Evolutionary conservation across 2,329 filamentous ascomycete genomes (phyloP).

Genomic region (Ambrosiella xylebori): DNA sequence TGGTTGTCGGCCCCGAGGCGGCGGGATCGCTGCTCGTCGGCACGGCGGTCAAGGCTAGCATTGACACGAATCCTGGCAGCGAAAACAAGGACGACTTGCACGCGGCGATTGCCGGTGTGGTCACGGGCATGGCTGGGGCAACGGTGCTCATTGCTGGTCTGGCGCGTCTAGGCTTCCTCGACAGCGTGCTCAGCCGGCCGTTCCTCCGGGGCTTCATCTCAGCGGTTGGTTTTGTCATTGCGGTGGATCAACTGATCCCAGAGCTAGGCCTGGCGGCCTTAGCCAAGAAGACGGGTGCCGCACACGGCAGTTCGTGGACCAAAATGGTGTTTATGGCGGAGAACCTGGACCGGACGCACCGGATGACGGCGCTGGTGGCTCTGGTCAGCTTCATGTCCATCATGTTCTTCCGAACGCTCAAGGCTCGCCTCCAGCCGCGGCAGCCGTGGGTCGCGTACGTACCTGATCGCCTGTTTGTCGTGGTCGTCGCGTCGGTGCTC

Average conservation of each 20-base stretch:
- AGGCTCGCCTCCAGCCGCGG: constrained; percentile 61
- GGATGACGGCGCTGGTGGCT: constrained; percentile 59
- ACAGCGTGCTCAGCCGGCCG: constrained; percentile 82
- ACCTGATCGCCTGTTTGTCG: constrained; percentile 79
- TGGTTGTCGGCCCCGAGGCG: constrained; percentile 90
- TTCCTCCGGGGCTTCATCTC: constrained; percentile 94
- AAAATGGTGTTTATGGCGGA: constrained; percentile 66
- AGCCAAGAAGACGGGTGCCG: constrained; percentile 47
- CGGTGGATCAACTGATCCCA: constrained; percentile 84
- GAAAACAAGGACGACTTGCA: constrained; percentile 50
- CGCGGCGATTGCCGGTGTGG: constrained; percentile 70
- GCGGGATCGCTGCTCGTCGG: constrained; percentile 83
- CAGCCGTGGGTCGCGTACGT: constrained; percentile 72
- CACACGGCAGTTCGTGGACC: constrained; percentile 70
- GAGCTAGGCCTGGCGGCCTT: constrained; percentile 60
- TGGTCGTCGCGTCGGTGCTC: constrained; percentile 67
- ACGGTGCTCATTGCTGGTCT: constrained; percentile 80
- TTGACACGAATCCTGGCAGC: constrained; percentile 46
- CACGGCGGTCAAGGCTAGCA: constrained; percentile 62
- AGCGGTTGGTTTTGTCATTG: constrained; percentile 89
- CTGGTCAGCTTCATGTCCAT: constrained; percentile 70
- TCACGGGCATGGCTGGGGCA: constrained; percentile 71
- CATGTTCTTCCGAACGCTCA: constrained; percentile 73
- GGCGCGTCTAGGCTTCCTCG: constrained; percentile 74
- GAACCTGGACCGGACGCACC: constrained; percentile 50